Conservation (phyloP, 2,329 filamentous ascomycete genomes). For the Sporothrix schenckii region DNA sequence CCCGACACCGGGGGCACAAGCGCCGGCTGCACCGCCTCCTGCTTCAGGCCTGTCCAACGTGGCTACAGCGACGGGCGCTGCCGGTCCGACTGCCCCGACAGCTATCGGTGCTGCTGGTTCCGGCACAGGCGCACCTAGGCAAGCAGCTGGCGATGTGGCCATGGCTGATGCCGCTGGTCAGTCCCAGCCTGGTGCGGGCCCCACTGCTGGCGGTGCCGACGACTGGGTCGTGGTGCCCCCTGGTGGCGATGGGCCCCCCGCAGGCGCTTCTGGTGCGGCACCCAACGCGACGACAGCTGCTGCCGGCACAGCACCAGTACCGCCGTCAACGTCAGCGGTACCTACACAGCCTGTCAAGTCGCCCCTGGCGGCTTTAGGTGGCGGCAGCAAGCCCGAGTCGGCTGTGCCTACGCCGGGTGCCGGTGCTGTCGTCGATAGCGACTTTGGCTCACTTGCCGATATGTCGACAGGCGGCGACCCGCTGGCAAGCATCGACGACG, state of each 20-base stretch:
- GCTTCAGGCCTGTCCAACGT: constrained; percentile 55
- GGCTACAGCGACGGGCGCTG: constrained; percentile 57
- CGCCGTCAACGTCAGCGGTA: neutral
- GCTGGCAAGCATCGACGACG: constrained; percentile 67
- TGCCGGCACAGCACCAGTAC: neutral
- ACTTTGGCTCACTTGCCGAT: constrained; percentile 66
- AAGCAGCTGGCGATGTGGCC: constrained; percentile 44
- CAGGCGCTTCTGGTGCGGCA: constrained; percentile 14
- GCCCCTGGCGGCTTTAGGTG: constrained; percentile 8
- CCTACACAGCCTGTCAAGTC: constrained; percentile 11
- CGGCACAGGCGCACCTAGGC: constrained; percentile 36
- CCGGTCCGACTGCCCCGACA: constrained; percentile 47
- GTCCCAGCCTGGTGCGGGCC: constrained; percentile 5
- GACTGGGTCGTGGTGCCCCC: constrained; percentile 79
- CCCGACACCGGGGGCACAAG: constrained; percentile 54
- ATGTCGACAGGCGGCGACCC: constrained; percentile 71
- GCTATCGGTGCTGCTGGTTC: neutral
- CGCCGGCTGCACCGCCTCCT: neutral
- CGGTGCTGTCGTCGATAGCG: constrained; percentile 47
- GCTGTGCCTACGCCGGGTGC: constrained; percentile 50
- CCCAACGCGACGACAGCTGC: constrained; percentile 8
- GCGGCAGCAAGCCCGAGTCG: constrained; percentile 47
- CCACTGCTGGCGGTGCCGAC: constrained; percentile 53
- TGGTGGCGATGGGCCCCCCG: constrained; percentile 54
- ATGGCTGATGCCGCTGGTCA: constrained; percentile 56